Base-by-base conservation (phyloP, 441 rosid genomes). In the Populus hybrid region DNA sequence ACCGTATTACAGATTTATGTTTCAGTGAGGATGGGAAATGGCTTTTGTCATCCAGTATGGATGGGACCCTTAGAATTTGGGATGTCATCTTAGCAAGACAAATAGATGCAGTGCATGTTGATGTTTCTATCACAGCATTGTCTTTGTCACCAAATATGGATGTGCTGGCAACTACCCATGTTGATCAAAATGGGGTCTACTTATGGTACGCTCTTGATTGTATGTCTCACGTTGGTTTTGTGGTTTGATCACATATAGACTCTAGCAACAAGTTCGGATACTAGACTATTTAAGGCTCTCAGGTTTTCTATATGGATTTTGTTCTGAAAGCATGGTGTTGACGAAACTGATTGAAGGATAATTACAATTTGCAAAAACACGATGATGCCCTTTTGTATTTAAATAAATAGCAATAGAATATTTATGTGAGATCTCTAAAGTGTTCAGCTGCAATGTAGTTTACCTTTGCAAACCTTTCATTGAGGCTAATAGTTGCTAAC, bases 1-100 rank as follows among this genome's bases (percentile, higher is more conserved):
- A 97, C 82, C 93, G 98, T 70, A 76, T 94, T 74, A 93, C 97
- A 26, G 99, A 93, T 83, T 23, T 93, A 81, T 97, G 97, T 84
- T 97, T 93, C 80, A 93, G 98, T 69, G 97, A 92, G 84, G 98
- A 94, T 87, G 98, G 99, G 68, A 97, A 97, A 84, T 97, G 99
- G 99, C 90, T 97, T 68, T 75, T 94, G 81, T 94, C 98, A 74
- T 90, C 95, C 74, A 91, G 99, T 82, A 94, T 94, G 99, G 98
- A 97, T 82, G 97, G 98, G 71, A 97, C 91, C 78, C 89, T 94
- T 66, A 88, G 98, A 82, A 85, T 93, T 71, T 97, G 98, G 98
- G 98, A 97, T 88, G 87, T 93, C 66, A 87, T 94, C 79, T 84
- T 94, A 74, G 98, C 95, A 12, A 92, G 92, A 79, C 98, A 97